Conservation (phyloP, 2,329 filamentous ascomycete species). For the Ambrosiella beaveri region DNA sequence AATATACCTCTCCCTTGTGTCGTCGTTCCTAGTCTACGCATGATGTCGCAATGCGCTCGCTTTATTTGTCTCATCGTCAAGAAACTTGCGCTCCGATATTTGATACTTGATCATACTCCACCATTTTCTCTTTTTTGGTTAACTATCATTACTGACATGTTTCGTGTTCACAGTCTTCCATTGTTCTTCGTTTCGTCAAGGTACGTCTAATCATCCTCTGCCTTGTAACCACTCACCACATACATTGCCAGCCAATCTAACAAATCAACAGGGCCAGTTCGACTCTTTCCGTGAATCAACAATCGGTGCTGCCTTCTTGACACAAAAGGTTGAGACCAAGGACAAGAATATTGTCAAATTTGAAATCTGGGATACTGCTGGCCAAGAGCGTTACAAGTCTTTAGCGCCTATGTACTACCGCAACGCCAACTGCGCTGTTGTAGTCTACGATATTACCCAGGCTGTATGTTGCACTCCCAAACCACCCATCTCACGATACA, state of each 20-base stretch:
- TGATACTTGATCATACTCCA: not conserved
- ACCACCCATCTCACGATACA: not conserved
- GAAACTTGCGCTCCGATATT: not conserved
- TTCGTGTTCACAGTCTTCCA: constrained; percentile 54
- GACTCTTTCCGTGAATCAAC: constrained; percentile 94
- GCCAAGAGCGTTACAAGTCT: constrained; percentile 97
- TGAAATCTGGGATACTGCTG: constrained; percentile 98
- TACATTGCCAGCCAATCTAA: not conserved
- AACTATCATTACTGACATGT: constrained; percentile 15
- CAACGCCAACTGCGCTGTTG: constrained; percentile 97
- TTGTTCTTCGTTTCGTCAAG: constrained; percentile 97
- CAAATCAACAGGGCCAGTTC: constrained; percentile 68
- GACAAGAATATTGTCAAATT: constrained; percentile 99
- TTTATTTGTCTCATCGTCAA: constrained; percentile 1
- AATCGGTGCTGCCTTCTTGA: constrained; percentile 95
- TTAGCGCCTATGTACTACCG: constrained; percentile 99
- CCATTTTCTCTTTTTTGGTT: not conserved
- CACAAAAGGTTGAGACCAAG: constrained; percentile 95
- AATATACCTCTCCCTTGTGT: constrained; percentile 13
- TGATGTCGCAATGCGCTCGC: not conserved
- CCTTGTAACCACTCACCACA: not conserved
- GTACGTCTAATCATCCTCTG: constrained; percentile 28
- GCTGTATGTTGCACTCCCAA: constrained; percentile 49
- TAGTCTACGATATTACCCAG: constrained; percentile 99
- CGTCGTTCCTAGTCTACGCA: not conserved